phyloP scores from a whole-genome alignment of 257 asterid genomes.

The Salvia miltiorrhiza region DNA sequence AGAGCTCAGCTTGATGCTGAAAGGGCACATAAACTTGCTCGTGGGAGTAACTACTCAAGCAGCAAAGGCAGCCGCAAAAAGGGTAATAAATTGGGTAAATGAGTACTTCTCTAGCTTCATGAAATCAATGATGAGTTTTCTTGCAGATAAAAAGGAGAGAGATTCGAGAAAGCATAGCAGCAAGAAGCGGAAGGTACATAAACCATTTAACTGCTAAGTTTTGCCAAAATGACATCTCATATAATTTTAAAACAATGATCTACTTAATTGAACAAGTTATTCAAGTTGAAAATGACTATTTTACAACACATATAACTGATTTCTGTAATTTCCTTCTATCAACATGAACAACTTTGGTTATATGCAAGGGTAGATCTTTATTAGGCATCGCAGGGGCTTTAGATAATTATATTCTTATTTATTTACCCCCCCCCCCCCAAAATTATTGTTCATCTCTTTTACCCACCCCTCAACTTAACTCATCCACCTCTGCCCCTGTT shows the following conservation, averaged over 20 bases:
- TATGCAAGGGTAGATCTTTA: neutral
- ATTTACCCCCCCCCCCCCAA: neutral
- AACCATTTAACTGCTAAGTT: constrained; percentile 3
- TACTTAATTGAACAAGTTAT: neutral
- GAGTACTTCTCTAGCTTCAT: constrained; percentile 8
- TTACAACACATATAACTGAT: neutral
- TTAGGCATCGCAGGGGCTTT: neutral
- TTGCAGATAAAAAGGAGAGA: constrained; percentile 75
- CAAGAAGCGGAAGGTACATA: constrained; percentile 85
- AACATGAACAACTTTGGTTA: neutral
- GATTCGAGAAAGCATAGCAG: constrained; percentile 67
- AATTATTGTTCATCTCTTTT: neutral
- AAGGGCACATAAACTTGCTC: constrained; percentile 77
- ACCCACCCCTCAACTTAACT: neutral
- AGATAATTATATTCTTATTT: neutral
- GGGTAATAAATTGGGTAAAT: constrained; percentile 43
- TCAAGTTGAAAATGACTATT: neutral
- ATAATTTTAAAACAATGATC: neutral
- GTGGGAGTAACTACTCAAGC: constrained; percentile 77
- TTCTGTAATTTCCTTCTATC: neutral
- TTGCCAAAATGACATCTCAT: neutral
- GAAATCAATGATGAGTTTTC: constrained; percentile 12
- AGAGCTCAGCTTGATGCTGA: constrained; percentile 99
- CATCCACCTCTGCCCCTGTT: neutral
- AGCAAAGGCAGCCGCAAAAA: constrained; percentile 57